Evolutionary conservation across 495 filamentous ascomycete genomes (phyloP).

Genomic region (Aspergillus funiculosus): DNA sequence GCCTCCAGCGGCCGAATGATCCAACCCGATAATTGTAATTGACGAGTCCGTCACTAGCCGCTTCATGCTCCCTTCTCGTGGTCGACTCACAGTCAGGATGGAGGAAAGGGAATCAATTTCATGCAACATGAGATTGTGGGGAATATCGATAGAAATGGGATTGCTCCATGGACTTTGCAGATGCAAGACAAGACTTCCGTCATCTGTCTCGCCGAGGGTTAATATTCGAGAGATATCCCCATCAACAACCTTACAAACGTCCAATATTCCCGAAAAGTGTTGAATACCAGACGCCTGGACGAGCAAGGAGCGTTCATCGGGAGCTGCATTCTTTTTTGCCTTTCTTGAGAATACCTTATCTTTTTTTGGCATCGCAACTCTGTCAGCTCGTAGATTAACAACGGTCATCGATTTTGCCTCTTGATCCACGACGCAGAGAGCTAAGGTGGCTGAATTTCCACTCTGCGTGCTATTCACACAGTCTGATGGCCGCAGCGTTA

Average conservation of each 20-base stretch:
- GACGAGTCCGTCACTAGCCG: slow-evolving; percentile 47
- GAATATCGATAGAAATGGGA: slow-evolving; percentile 51
- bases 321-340: slow-evolving; percentile 17
- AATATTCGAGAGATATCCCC: slow-evolving; percentile 61
- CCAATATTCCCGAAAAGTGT: slow-evolving; percentile 52
- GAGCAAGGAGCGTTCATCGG: slow-evolving; percentile 30
- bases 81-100: slow-evolving; percentile 25
- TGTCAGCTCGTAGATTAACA: slow-evolving; percentile 50
- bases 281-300: slow-evolving; percentile 40
- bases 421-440: slow-evolving; percentile 63
- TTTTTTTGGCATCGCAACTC: slow-evolving; percentile 28
- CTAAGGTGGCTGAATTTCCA: slow-evolving; percentile 40
- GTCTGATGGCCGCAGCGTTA: slow-evolving; percentile 58
- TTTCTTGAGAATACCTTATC: slow-evolving; percentile 28
- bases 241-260: slow-evolving; percentile 70
- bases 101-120: slow-evolving; percentile 38
- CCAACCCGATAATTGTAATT: slow-evolving; percentile 37
- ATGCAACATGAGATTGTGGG: slow-evolving; percentile 41
- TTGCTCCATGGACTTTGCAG: slow-evolving; percentile 72
- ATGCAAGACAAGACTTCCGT: slow-evolving; percentile 57
- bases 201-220: slow-evolving; percentile 59
- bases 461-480: slow-evolving; percentile 23
- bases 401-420: slow-evolving; percentile 62
- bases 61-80: slow-evolving; percentile 48
- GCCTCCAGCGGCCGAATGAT: slow-evolving; percentile 45